Evolutionary conservation across 1,284 basidiomycete species (phyloP), one percentile per base, ranked within the genome.

Genomic region (Apiotrichum gamsii): DNA sequence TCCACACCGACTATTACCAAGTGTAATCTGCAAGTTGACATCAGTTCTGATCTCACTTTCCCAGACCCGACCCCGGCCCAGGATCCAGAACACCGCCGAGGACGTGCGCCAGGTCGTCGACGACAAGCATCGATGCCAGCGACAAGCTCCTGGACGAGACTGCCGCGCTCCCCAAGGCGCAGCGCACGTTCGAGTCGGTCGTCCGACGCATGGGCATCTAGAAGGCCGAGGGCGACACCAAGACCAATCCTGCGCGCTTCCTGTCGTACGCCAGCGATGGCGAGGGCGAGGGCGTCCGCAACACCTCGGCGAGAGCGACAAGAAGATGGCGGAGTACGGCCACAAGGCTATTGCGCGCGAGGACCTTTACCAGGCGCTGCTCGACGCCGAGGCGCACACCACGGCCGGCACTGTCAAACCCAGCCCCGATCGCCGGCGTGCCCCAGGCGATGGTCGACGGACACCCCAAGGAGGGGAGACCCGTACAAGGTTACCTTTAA

Each of bases 401-500:
- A 41, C 37, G 31, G n/a, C 25, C 5, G 24, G 46, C 33, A 34
- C 33, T 34, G 33, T 39, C 43, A 43, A 48, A 43, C 46, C 51
- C 40, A 54, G 49, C 46, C 13, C 30, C 36, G 53, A 54, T 54
- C 13, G 53, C 37, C 16, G 53, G 53, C 21, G 49, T 54, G 6
- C 53, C 53, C 29, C 25, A 51, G 46, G 32, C 53, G 3, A 29
- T 30, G 1, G 21, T 54, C 3, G 53, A 54, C 5, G 53, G 53
- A 18, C 51, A 51, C 29, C 23, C 46, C 24, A 41, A 48, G 46
- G 53, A 51, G 25, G 53, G n/a, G 37, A 20, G 53, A 43, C 46
- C 51, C 51, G 53, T 54, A 46, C 53, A 38, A 41, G 31, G 49
- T 54, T 32, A 54, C 53, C 29, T 54, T 33, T 49, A 54, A 54